phyloP scores from a whole-genome alignment of 1,284 basidiomycete species.

The Wallemia hederae region DNA sequence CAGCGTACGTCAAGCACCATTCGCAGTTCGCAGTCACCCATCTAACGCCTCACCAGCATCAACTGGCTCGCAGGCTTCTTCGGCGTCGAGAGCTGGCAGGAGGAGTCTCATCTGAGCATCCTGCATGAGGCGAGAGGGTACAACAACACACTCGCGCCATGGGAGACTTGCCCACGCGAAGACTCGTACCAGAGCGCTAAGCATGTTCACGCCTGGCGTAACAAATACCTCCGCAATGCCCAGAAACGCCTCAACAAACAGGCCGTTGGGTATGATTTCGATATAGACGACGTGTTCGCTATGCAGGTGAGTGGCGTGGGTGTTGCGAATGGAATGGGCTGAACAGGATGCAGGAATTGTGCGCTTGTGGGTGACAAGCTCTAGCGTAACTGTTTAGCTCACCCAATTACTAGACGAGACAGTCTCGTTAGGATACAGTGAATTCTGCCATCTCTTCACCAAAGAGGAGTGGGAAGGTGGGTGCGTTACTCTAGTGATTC shows the following conservation, averaged over 20 bases:
- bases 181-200: not conserved
- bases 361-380: conserved; percentile 26
- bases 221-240: conserved; percentile 37
- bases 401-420: conserved; percentile 11
- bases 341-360: conserved; percentile 16
- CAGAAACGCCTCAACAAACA: conserved; percentile 29
- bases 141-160: conserved; percentile 22
- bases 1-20: conserved; percentile 19
- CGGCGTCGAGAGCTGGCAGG: conserved; percentile 16
- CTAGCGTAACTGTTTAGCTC: not conserved
- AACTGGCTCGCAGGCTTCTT: conserved; percentile 15
- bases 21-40: not conserved
- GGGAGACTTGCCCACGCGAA: conserved; percentile 5
- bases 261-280: conserved; percentile 33
- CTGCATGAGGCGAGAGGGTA: conserved; percentile 18
- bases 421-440: conserved; percentile 20
- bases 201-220: not conserved
- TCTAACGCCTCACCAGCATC: too few relatives aligned
- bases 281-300: conserved; percentile 30
- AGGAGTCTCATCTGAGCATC: conserved; percentile 18
- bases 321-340: conserved; percentile 21
- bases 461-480: conserved; percentile 32
- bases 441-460: conserved; percentile 28
- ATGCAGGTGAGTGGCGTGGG: conserved; percentile 7
- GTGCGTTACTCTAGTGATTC: conserved; percentile 3